phyloP scores from a whole-genome alignment of 441 rosid species.

The Flueggea neowawraea region DNA sequence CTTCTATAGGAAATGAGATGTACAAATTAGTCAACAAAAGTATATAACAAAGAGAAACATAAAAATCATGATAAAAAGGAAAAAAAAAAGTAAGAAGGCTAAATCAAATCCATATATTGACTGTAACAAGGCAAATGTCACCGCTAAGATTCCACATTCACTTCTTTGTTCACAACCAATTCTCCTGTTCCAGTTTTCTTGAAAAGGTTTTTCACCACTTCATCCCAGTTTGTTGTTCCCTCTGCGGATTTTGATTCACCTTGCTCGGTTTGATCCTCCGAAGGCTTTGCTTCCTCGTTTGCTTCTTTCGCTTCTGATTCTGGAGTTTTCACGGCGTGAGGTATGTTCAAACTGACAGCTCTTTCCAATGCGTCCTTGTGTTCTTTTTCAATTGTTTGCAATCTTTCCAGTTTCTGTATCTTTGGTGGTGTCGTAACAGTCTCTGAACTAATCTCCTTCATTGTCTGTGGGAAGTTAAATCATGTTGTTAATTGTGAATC shows the following conservation, averaged over 20 bases:
- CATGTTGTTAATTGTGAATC: neutral
- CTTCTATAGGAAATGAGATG: too few relatives aligned
- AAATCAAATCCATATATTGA: neutral
- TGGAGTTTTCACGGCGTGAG: constrained; percentile 48
- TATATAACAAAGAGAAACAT: too few relatives aligned
- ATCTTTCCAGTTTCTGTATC: constrained; percentile 63
- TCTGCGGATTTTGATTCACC: constrained; percentile 13
- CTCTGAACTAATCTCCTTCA: constrained; percentile 45
- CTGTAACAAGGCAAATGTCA: neutral
- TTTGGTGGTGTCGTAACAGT: constrained; percentile 56
- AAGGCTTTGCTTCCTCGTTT: constrained; percentile 16
- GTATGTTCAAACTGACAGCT: constrained; percentile 79
- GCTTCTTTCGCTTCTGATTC: constrained; percentile 23
- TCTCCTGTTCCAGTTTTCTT: constrained; percentile 41
- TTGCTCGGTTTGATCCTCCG: constrained; percentile 11
- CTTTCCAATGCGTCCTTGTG: constrained; percentile 85
- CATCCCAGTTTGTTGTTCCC: constrained; percentile 57
- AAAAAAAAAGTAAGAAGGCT: too few relatives aligned
- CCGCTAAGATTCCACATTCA: constrained; percentile 1
- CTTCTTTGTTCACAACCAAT: constrained; percentile 23
- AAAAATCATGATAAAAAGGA: too few relatives aligned
- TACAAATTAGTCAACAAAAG: too few relatives aligned
- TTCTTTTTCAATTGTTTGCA: constrained; percentile 67
- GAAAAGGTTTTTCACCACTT: constrained; percentile 56
- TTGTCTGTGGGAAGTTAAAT: constrained; percentile 30